Conservation (phyloP, 2,329 filamentous ascomycete genomes). For the Lasiodiplodia hormozganensis region DNA sequence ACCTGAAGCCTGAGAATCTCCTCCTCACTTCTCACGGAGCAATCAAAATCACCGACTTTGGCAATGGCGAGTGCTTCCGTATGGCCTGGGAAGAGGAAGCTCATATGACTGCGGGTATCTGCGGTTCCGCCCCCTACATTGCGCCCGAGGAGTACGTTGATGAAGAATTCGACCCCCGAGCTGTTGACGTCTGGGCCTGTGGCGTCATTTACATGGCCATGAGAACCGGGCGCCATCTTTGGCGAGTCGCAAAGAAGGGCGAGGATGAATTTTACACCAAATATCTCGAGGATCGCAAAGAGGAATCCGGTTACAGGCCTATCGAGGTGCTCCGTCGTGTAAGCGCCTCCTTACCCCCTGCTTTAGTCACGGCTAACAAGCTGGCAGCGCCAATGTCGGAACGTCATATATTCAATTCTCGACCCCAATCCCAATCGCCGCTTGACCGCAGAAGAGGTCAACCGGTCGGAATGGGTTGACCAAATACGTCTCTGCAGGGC, state of each 20-base stretch:
- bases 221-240: conserved; percentile 93
- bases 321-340: conserved; percentile 96
- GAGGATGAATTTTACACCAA: conserved; percentile 97
- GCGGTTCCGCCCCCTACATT: conserved; percentile 96
- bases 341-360: conserved; percentile 41
- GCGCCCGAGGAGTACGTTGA: conserved; percentile 95
- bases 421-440: conserved; percentile 92
- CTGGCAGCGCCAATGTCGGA: conserved; percentile 86
- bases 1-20: conserved; percentile 95
- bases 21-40: conserved; percentile 90
- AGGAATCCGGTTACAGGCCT: conserved; percentile 94
- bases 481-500: conserved; percentile 98
- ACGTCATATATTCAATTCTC: conserved; percentile 98
- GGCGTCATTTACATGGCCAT: conserved; percentile 99
- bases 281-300: conserved; percentile 89
- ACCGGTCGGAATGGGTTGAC: conserved; percentile 98
- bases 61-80: conserved; percentile 98
- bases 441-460: conserved; percentile 93
- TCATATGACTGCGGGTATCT: conserved; percentile 97
- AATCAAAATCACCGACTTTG: conserved; percentile 98
- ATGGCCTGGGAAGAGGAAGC: conserved; percentile 99
- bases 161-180: conserved; percentile 93
- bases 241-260: conserved; percentile 95
- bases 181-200: conserved; percentile 98
- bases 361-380: conserved; percentile 31